Percentiles rank a stretch among this genome's conserved stretches.
phyloP scores from a whole-genome alignment of 2,329 filamentous ascomycete species.

The Rutstroemia sp. region DNA sequence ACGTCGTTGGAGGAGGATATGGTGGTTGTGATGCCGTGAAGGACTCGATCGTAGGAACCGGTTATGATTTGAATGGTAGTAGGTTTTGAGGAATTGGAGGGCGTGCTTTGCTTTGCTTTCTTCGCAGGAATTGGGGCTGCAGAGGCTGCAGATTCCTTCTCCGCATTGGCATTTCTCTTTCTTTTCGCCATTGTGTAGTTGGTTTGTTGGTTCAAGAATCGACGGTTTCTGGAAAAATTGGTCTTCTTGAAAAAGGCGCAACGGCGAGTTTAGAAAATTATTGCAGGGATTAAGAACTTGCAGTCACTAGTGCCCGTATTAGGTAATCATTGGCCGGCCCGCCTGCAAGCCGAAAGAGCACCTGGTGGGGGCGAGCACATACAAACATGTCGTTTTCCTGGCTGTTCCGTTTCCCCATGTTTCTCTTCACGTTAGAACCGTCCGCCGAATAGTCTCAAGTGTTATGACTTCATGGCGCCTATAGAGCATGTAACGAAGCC shows the following conservation, averaged over 20 bases:
- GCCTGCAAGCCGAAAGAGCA: too few species aligned
- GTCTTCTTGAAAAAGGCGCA: neutral
- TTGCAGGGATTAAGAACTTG: slow-evolving; percentile 3
- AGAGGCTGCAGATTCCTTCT: slow-evolving; percentile 10
- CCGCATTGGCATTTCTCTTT: slow-evolving; percentile 23
- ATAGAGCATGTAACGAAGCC: too few species aligned
- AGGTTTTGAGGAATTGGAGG: slow-evolving; percentile 15
- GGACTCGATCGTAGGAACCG: slow-evolving; percentile 86
- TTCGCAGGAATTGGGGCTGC: slow-evolving; percentile 15
- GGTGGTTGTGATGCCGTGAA: slow-evolving; percentile 83
- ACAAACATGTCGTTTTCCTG: too few species aligned
- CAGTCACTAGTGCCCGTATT: neutral
- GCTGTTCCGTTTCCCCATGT: too few species aligned
- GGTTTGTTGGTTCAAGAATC: neutral
- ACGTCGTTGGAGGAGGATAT: slow-evolving; percentile 43
- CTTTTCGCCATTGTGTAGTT: slow-evolving; percentile 25
- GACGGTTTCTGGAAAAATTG: neutral
- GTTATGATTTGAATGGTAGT: slow-evolving; percentile 81
- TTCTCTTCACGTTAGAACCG: too few species aligned
- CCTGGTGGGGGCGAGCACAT: too few species aligned
- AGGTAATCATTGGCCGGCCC: neutral
- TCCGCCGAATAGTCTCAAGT: too few species aligned
- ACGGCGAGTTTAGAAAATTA: neutral
- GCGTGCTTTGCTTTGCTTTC: slow-evolving; percentile 22
- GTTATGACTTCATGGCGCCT: too few species aligned